A percentile compares a stretch with the other conserved stretches of the same genome.
Evolutionary conservation across 805 yeast genomes (phyloP).

Genomic region (Kuraishia borneana): DNA sequence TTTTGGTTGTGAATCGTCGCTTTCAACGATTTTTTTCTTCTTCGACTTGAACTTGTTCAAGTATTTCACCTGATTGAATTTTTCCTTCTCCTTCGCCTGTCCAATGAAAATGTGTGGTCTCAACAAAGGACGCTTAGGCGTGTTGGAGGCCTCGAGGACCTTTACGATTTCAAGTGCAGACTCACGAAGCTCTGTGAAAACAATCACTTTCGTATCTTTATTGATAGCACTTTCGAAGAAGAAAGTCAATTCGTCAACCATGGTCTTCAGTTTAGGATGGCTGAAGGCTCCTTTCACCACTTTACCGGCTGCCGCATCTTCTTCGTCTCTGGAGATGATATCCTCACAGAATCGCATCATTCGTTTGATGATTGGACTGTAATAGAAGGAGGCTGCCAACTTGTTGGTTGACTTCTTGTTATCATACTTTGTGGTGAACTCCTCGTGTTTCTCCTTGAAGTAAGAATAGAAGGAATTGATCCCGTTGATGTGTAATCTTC

Average conservation of each 20-base stretch:
- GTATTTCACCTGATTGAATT: slow-evolving; percentile 47
- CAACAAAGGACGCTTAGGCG: slow-evolving; percentile 18
- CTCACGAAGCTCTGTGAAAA: slow-evolving; percentile 83
- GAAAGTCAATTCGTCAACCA: slow-evolving; percentile 41
- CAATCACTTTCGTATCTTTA: slow-evolving; percentile 60
- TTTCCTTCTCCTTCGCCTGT: slow-evolving; percentile 68
- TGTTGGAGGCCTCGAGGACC: slow-evolving; percentile 34
- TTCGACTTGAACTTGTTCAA: slow-evolving; percentile 28
- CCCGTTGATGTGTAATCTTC: slow-evolving; percentile 73
- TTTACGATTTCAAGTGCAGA: slow-evolving; percentile 83
- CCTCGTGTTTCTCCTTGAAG: slow-evolving; percentile 45
- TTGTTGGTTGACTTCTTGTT: slow-evolving; percentile 52
- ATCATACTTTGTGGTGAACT: slow-evolving; percentile 46
- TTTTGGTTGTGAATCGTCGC: slow-evolving; percentile 18
- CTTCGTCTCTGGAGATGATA: slow-evolving; percentile 20
- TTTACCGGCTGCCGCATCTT: slow-evolving; percentile 8
- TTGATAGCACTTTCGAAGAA: slow-evolving; percentile 35
- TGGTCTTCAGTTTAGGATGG: slow-evolving; percentile 63
- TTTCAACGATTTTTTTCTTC: slow-evolving; percentile 21
- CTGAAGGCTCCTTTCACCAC: slow-evolving; percentile 26
- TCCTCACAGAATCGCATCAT: slow-evolving; percentile 34
- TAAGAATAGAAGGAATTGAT: slow-evolving; percentile 63
- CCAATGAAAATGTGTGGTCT: slow-evolving; percentile 89
- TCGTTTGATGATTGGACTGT: slow-evolving; percentile 32
- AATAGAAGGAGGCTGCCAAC: slow-evolving; percentile 50